Conservation (phyloP, 1,139 yeast genomes). For the Candida glucosophila region DNA sequence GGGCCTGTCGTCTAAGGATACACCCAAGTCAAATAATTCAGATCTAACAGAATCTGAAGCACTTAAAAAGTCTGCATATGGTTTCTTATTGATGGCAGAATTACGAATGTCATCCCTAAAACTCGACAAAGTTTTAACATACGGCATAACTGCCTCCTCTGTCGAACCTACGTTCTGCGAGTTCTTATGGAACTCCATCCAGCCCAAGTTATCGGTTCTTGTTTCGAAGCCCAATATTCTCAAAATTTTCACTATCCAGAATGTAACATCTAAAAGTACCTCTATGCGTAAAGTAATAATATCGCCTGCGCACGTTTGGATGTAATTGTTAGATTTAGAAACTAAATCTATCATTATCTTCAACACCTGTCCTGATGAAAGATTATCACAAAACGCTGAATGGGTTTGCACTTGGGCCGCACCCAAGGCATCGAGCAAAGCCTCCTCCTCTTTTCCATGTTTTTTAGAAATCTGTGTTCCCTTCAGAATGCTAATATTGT, state of each 20-base stretch:
- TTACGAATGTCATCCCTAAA: slow-evolving; percentile 78
- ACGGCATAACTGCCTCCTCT: slow-evolving; percentile 74
- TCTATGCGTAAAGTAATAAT: slow-evolving; percentile 50
- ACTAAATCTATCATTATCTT: slow-evolving; percentile 61
- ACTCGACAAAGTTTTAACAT: slow-evolving; percentile 62
- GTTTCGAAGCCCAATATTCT: slow-evolving; percentile 67
- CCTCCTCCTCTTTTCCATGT: slow-evolving; percentile 42
- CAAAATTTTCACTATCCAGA: slow-evolving; percentile 65
- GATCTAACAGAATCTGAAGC: slow-evolving; percentile 33
- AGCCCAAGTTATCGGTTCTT: slow-evolving; percentile 67
- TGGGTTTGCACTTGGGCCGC: slow-evolving; percentile 58
- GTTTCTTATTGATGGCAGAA: slow-evolving; percentile 61
- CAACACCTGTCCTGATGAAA: slow-evolving; percentile 70
- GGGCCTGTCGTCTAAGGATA: slow-evolving; percentile 82
- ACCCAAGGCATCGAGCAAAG: slow-evolving; percentile 43
- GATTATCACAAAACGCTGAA: slow-evolving; percentile 77
- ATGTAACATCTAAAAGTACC: slow-evolving; percentile 53
- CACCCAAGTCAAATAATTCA: slow-evolving; percentile 66
- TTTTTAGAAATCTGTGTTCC: slow-evolving; percentile 51
- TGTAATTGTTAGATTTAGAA: slow-evolving; percentile 63
- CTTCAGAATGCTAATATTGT: slow-evolving; percentile 39
- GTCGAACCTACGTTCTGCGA: slow-evolving; percentile 9
- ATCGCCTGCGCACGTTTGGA: slow-evolving; percentile 40
- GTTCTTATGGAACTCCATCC: slow-evolving; percentile 49
- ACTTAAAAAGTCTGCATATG: slow-evolving; percentile 44